Conservation (phyloP, 75 land plant genomes). For the Sequoiadendron giganteum region DNA sequence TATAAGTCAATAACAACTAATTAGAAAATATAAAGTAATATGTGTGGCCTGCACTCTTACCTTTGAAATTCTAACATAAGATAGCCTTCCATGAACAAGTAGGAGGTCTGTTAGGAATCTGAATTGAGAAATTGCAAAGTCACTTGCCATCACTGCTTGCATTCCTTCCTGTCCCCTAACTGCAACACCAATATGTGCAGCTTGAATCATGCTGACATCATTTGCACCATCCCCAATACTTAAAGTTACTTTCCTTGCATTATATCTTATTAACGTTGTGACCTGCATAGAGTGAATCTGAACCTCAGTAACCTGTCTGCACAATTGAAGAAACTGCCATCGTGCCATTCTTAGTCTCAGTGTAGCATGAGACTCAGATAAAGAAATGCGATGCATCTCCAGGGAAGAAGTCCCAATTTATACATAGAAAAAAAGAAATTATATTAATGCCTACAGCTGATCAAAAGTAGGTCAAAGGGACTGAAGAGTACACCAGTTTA, state of each 20-base stretch:
- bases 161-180: constrained; percentile 63
- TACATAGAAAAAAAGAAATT: no score
- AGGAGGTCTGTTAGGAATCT: constrained; percentile 52
- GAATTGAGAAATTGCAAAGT: constrained; percentile 56
- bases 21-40: background rate
- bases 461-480: no score
- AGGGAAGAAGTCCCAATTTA: no score
- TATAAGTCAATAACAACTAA: background rate
- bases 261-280: constrained; percentile 40
- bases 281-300: constrained; percentile 21
- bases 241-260: constrained; percentile 47
- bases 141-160: constrained; percentile 67
- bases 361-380: no score
- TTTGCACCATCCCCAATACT: constrained; percentile 66
- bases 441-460: no score
- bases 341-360: background rate
- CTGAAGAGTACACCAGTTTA: no score
- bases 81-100: constrained; percentile 50
- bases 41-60: background rate
- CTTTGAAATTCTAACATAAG: constrained; percentile 52
- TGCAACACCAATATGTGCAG: constrained; percentile 59
- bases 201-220: constrained; percentile 64
- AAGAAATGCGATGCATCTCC: no score
- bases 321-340: background rate
- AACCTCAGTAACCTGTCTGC: background rate